Conservation (phyloP, 495 filamentous ascomycete species). For the Cenococcum geophilum region DNA sequence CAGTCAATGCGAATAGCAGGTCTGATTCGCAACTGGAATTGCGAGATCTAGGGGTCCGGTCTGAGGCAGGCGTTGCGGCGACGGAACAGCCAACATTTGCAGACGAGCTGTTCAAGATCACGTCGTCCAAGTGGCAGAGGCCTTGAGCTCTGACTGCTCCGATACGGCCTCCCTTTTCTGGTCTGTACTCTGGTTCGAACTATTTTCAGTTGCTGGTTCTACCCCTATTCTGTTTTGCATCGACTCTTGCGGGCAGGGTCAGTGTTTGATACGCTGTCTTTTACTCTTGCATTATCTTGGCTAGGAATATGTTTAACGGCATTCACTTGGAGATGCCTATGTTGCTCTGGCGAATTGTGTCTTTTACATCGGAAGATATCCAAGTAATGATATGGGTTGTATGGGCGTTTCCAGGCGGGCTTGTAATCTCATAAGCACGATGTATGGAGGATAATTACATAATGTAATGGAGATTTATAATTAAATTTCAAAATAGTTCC, state of each 20-base stretch:
- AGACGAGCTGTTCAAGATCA: constrained; percentile 35
- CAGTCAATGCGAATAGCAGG: constrained; percentile 29
- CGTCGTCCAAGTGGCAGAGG: constrained; percentile 25
- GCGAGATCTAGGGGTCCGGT: constrained; percentile 19
- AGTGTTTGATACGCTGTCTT: no score
- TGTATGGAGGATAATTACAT: no score
- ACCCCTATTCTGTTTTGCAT: background rate
- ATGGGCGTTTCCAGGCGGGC: no score
- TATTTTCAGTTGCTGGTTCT: background rate
- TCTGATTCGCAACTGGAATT: constrained; percentile 25
- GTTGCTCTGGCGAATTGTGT: no score
- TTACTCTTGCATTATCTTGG: no score
- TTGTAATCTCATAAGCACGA: no score
- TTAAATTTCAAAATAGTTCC: no score
- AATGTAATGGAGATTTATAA: no score
- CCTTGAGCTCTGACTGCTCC: background rate
- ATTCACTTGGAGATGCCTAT: no score
- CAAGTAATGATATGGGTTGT: no score
- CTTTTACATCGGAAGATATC: no score
- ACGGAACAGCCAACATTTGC: constrained; percentile 35
- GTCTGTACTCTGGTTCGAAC: background rate
- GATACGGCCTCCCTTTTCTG: background rate
- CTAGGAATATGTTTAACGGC: no score
- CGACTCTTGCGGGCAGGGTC: background rate
- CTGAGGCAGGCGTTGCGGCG: constrained; percentile 26